phyloP scores from a whole-genome alignment of 805 yeast species.

The Wickerhamiella shivajii region DNA sequence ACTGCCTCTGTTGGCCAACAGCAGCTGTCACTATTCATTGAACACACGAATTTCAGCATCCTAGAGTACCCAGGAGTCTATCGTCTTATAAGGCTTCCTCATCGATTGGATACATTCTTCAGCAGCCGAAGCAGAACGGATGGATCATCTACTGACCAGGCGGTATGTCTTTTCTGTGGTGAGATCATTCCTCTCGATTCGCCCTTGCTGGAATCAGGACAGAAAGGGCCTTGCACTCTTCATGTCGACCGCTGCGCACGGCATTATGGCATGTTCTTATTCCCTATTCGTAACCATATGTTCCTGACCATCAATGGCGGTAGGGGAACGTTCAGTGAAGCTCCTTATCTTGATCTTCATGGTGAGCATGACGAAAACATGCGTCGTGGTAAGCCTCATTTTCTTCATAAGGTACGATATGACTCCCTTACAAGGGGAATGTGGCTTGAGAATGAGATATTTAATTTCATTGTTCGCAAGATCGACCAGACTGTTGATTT shows the following conservation, averaged over 20 bases:
- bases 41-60: conserved; percentile 2
- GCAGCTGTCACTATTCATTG: not conserved
- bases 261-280: conserved; percentile 53
- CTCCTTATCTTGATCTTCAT: conserved; percentile 75
- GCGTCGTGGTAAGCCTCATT: conserved; percentile 56
- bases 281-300: conserved; percentile 51
- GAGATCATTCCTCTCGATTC: conserved; percentile 48
- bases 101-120: conserved; percentile 51
- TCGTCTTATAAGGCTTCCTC: conserved; percentile 50
- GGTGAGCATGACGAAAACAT: conserved; percentile 72
- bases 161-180: conserved; percentile 77
- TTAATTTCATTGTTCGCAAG: conserved; percentile 62
- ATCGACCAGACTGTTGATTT: conserved; percentile 67
- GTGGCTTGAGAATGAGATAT: conserved; percentile 69
- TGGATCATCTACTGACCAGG: conserved; percentile 44
- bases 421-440: conserved; percentile 48
- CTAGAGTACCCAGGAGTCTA: conserved; percentile 53
- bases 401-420: conserved; percentile 46
- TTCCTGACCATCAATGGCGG: conserved; percentile 50
- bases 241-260: conserved; percentile 47
- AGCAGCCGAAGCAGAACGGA: conserved; percentile 23
- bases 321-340: conserved; percentile 69
- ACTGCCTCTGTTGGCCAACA: not conserved
- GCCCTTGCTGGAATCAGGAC: conserved; percentile 33
- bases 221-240: conserved; percentile 63